phyloP scores from a whole-genome alignment of 768 basidiomycete species.

The Cubamyces lactineus region DNA sequence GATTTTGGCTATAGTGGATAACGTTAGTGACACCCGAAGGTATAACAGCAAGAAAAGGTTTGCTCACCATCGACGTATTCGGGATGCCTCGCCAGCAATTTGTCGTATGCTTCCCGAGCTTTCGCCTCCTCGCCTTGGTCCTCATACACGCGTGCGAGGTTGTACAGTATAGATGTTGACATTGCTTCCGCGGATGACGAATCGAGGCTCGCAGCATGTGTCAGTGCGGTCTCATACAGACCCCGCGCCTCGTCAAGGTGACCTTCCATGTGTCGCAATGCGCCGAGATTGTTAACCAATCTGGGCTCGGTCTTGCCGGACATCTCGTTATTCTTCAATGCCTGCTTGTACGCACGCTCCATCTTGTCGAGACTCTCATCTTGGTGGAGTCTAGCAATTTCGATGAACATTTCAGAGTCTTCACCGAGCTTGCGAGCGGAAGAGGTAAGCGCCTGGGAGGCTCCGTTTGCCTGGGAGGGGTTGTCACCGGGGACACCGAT shows the following conservation, averaged over 20 bases:
- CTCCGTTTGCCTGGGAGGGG: conserved; percentile 38
- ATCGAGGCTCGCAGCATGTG: conserved; percentile 50
- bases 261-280: conserved; percentile 71
- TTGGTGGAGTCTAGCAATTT: conserved; percentile 90
- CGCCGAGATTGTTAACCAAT: conserved; percentile 81
- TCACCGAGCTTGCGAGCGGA: conserved; percentile 60
- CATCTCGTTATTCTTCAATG: conserved; percentile 63
- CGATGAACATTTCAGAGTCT: conserved; percentile 88
- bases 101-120: conserved; percentile 86
- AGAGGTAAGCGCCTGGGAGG: conserved; percentile 24
- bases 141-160: conserved; percentile 91
- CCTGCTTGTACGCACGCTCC: conserved; percentile 72
- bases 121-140: conserved; percentile 71
- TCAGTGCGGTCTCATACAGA: conserved; percentile 78
- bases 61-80: conserved; percentile 93
- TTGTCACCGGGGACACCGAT: conserved; percentile 61
- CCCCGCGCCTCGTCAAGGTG: conserved; percentile 56
- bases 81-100: conserved; percentile 86
- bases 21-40: neutral
- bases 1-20: conserved; percentile 72
- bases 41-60: too few species aligned
- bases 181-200: conserved; percentile 62
- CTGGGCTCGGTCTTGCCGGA: conserved; percentile 57
- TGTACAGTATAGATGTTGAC: conserved; percentile 86
- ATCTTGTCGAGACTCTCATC: conserved; percentile 77